Evolutionary conservation across 805 yeast genomes (phyloP), one percentile per base, ranked within the genome.

Genomic region (Yarrowia divulgata): DNA sequence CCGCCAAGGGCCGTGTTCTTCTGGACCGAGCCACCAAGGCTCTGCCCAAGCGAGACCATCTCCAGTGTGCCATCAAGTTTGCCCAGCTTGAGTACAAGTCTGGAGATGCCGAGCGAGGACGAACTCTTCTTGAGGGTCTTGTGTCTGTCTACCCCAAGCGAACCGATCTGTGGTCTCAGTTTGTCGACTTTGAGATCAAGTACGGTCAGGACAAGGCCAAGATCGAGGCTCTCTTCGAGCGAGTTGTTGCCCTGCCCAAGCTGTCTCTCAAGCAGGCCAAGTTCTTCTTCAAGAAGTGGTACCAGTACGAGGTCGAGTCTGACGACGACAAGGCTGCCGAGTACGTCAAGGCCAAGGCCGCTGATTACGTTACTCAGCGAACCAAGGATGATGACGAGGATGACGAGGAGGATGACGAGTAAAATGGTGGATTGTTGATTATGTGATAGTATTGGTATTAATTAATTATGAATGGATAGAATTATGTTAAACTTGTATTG

Each of bases 261-360:
- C 78, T 94, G 67, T 84, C 90, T 5, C 86, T 89, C 76, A 94
- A 93, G 78, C 97, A 93, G 80, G 97, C 97, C 74, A 93, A 91
- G 80, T 92, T 91, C 82, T 91, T 94, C 85, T 93, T 93, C 82
- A 90, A 88, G 74, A 94, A 94, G 77, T 93, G 98, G 98, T 85
- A 93, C 71, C 81, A 85, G 12, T 91, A 82, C 74, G 98, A 93
- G 80, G 93, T 90, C 75, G 85, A 84, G 71, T 77, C 81, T 68
- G 87, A 85, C 14, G 94, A 91, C 76, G 85, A 83, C 60, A 89
- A 87, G 79, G 85, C 89, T 64, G 85, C 86, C 69, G 95, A 91
- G 72, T 88, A 90, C 72, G 97, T 93, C 68, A 93, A 92, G 82
- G 91, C 97, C 19, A 90, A 90, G 80, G 98, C 98, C 40, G 86